phyloP scores from a whole-genome alignment of 2,329 filamentous ascomycete genomes.

The Dothiorella sarmentorum region DNA sequence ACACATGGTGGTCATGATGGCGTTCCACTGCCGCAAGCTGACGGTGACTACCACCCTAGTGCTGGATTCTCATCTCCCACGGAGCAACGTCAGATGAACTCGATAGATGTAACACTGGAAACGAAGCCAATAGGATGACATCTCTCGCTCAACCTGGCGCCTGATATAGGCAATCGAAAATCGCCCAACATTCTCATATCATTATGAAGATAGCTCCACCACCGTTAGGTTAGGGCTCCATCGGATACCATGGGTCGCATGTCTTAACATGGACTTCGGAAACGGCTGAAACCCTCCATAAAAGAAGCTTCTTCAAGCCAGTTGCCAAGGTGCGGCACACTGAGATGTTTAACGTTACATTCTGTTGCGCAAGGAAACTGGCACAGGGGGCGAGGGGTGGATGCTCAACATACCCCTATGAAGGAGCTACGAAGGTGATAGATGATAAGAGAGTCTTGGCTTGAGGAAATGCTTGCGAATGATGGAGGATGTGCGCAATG shows the following conservation, averaged over 20 bases:
- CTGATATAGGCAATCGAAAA: too few species aligned
- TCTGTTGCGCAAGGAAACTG: too few species aligned
- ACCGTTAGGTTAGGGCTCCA: too few species aligned
- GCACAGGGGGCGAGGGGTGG: neutral
- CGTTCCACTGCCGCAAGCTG: conserved; percentile 28
- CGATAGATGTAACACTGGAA: neutral
- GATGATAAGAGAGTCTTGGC: neutral
- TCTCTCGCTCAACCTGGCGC: too few species aligned
- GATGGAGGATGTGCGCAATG: too few species aligned
- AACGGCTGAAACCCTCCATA: too few species aligned
- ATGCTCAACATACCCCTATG: neutral
- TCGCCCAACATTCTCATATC: too few species aligned
- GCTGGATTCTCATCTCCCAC: neutral
- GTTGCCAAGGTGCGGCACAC: too few species aligned
- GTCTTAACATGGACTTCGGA: too few species aligned
- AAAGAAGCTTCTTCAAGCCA: neutral
- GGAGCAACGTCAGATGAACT: neutral
- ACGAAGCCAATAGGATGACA: neutral
- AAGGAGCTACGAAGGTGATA: neutral
- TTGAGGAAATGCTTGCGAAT: neutral
- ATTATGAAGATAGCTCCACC: neutral
- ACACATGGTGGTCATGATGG: conserved; percentile 51
- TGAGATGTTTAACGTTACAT: too few species aligned
- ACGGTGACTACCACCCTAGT: neutral
- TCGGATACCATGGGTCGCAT: too few species aligned